These are phyloP conservation scores for Apiospora marii DNA, from an alignment of 2,329 filamentous ascomycete genomes.

Conservation along the genomic window DNA sequence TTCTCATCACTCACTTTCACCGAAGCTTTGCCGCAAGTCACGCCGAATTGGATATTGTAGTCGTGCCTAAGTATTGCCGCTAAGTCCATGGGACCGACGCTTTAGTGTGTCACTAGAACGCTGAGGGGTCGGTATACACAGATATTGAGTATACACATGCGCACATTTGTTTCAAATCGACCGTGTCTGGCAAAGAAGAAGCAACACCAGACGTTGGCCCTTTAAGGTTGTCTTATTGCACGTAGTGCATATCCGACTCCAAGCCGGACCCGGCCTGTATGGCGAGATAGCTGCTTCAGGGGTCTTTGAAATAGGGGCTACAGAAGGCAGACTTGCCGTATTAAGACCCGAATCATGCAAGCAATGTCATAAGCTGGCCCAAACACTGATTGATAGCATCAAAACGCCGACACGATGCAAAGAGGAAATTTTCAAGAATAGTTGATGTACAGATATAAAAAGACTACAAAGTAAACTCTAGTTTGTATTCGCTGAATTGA, in stretches of 20 bases:
- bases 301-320: neutral
- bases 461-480: constrained; percentile 22
- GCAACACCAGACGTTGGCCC: too few species aligned
- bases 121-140: too few species aligned
- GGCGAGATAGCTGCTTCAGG: too few species aligned
- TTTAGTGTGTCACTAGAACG: too few species aligned
- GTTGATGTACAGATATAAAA: constrained; percentile 19
- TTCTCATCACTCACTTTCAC: neutral
- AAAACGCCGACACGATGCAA: neutral
- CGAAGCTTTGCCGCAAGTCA: neutral
- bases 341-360: neutral
- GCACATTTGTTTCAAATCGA: too few species aligned
- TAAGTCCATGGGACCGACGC: too few species aligned
- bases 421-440: neutral
- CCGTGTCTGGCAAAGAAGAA: too few species aligned
- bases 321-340: neutral
- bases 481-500: constrained; percentile 23
- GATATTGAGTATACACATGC: too few species aligned
- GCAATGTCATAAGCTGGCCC: neutral
- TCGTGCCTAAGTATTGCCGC: neutral
- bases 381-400: neutral
- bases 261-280: too few species aligned
- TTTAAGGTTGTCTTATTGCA: too few species aligned
- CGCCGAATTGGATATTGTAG: neutral
- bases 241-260: too few species aligned